These are phyloP conservation scores for Rhizopogon salebrosus DNA, from an alignment of 768 basidiomycete species.

Conservation along the genomic window DNA sequence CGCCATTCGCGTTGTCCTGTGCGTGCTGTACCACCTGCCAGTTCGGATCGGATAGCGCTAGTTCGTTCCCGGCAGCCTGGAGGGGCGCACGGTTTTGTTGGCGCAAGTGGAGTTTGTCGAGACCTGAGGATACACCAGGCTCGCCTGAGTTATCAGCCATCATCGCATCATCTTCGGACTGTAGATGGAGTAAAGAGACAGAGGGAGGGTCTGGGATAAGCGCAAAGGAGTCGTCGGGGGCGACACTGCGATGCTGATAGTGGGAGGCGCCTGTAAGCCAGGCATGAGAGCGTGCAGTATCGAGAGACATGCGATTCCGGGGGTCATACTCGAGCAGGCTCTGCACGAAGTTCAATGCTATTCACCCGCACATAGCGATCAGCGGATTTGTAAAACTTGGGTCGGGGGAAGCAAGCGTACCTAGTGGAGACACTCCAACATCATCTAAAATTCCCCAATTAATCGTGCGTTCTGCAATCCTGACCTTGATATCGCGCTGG, in stretches of 20 bases:
- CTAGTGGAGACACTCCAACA: slow-evolving; percentile 35
- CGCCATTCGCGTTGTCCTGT: slow-evolving; percentile 17
- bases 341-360: slow-evolving; percentile 64
- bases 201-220: slow-evolving; percentile 12
- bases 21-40: slow-evolving; percentile 45
- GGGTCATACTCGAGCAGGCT: slow-evolving; percentile 65
- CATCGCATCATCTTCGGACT: slow-evolving; percentile 13
- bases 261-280: slow-evolving; percentile 49
- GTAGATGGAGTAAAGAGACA: not conserved
- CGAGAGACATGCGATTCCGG: slow-evolving; percentile 60
- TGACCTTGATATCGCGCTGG: slow-evolving; percentile 51
- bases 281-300: slow-evolving; percentile 61
- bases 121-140: slow-evolving; percentile 26
- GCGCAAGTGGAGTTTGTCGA: slow-evolving; percentile 30
- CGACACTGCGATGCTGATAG: slow-evolving; percentile 2
- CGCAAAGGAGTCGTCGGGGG: slow-evolving; percentile 13
- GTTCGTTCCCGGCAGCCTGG: slow-evolving; percentile 38
- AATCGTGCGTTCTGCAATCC: slow-evolving; percentile 53
- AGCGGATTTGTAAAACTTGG: not conserved
- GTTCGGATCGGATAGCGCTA: slow-evolving; percentile 45
- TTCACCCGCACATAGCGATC: slow-evolving; percentile 25
- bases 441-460: slow-evolving; percentile 52
- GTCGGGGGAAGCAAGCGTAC: slow-evolving; percentile 30
- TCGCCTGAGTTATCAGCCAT: slow-evolving; percentile 9
- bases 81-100: slow-evolving; percentile 23